Conservation (phyloP, 2,329 filamentous ascomycete species). For the Cladosporium sp. region DNA sequence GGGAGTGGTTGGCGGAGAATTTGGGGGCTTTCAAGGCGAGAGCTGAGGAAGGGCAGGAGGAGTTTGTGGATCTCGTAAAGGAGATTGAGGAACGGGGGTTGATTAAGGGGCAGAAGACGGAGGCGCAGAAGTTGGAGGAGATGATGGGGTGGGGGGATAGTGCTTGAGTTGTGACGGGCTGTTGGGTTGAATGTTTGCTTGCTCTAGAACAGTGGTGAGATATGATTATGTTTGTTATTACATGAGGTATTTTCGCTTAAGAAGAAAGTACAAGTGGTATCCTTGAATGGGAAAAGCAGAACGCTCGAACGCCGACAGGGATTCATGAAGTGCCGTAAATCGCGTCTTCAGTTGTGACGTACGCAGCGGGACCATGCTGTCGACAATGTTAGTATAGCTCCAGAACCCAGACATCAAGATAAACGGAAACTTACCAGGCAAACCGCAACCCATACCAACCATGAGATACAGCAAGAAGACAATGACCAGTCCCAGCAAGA, state of each 20-base stretch:
- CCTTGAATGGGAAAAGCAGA: background rate
- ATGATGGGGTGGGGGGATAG: conserved; percentile 26
- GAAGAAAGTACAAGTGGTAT: background rate
- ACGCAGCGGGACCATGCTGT: conserved; percentile 26
- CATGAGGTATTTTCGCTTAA: conserved; percentile 1
- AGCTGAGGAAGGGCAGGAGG: conserved; percentile 32
- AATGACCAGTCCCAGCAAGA: conserved; percentile 66
- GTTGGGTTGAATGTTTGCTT: background rate
- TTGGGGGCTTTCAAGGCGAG: conserved; percentile 30
- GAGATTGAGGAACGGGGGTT: conserved; percentile 31
- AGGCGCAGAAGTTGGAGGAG: conserved; percentile 24
- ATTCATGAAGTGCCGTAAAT: background rate
- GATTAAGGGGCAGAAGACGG: conserved; percentile 19
- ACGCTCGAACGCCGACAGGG: conserved; percentile 6
- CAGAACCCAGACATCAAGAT: background rate
- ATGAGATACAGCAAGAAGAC: conserved; percentile 68
- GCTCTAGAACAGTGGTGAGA: too few relatives aligned
- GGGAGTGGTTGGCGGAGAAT: conserved; percentile 32
- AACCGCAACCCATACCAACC: conserved; percentile 67
- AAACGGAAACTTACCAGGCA: conserved; percentile 49
- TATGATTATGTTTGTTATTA: conserved; percentile 14
- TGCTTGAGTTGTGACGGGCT: conserved; percentile 1
- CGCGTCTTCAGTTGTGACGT: conserved; percentile 10
- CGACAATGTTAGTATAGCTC: background rate
- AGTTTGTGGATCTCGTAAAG: conserved; percentile 30